Conservation (phyloP, 805 yeast species). For the Wickerhamomyces hampshirensis region DNA sequence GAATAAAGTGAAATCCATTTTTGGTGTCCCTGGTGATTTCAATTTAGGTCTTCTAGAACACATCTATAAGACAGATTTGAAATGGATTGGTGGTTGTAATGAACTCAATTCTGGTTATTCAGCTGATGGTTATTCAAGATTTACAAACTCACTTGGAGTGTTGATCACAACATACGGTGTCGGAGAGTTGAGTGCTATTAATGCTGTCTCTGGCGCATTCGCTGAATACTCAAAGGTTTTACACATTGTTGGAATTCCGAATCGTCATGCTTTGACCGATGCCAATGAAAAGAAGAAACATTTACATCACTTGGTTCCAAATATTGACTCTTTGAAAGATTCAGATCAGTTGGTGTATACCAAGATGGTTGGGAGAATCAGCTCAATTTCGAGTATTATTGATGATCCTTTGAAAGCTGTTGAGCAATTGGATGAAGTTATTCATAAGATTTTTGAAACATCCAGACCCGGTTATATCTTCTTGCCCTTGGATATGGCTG, state of each 20-base stretch:
- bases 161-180: conserved; percentile 73
- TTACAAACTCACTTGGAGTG: conserved; percentile 59
- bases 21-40: conserved; percentile 81
- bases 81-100: conserved; percentile 83
- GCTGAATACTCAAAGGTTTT: conserved; percentile 77
- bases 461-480: conserved; percentile 81
- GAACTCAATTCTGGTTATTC: conserved; percentile 88
- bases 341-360: conserved; percentile 69
- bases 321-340: conserved; percentile 37
- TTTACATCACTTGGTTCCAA: conserved; percentile 60
- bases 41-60: conserved; percentile 65
- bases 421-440: conserved; percentile 62
- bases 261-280: conserved; percentile 24
- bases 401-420: conserved; percentile 42
- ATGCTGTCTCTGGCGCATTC: conserved; percentile 78
- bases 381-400: conserved; percentile 52
- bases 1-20: conserved; percentile 53
- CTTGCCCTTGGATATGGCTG: conserved; percentile 68
- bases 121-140: conserved; percentile 83
- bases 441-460: conserved; percentile 46
- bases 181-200: conserved; percentile 81
- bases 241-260: conserved; percentile 75
- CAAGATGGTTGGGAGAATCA: conserved; percentile 51
- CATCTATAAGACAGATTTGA: conserved; percentile 47
- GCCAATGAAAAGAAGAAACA: conserved; percentile 26